Base-by-base conservation (phyloP, 139 green algal species). In the Dunaliella primolecta region DNA sequence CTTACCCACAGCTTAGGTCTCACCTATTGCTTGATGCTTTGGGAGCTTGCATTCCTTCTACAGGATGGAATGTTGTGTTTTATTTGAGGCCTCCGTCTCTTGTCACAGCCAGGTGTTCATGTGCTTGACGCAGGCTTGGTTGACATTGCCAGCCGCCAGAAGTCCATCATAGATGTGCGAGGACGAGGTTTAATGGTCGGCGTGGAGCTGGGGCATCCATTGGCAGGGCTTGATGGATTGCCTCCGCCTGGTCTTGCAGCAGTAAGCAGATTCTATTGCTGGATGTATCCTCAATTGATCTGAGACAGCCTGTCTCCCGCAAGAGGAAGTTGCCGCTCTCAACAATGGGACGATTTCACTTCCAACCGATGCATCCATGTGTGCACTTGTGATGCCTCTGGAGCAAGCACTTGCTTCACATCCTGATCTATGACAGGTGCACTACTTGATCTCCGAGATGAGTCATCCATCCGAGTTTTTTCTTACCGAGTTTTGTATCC, bases 111-210 rank as follows among this genome's bases (percentile, higher is more conserved):
- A n/a, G 20, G 56, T 72, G 23, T 72, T 23, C 56, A 20, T 23
- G 20, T 72, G 56, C 31, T 80, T 3, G 2, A 32, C 74, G 33
- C 85, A 92, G 89, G 88, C 36, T 75, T 94, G 83, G 30, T 91
- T 2, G 37, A 84, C 0, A 36, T 94, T 36, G 83, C 88, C 0
- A 35, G 87, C 20, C 81, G 82, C 64, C 80, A 86, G 74, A 85
- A 85, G 7, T 87, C 91, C 36, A 96, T 98, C 80, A 89, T 91
- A 33, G 95, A 98, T 78, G 86, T 98, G 33, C 87, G 95, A 7
- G 95, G 94, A 20, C 87, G 93, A 0, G 95, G 95, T 1, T 89
- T 98, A 25, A 98, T 98, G 95, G 89, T 96, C 55, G 95, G 92
- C 0, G 75, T 93, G 1, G 95, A 98, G 89, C 94, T 98, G 82